Evolutionary conservation across 2,329 filamentous ascomycete species (phyloP).

Genomic region (Xylariales sp.): DNA sequence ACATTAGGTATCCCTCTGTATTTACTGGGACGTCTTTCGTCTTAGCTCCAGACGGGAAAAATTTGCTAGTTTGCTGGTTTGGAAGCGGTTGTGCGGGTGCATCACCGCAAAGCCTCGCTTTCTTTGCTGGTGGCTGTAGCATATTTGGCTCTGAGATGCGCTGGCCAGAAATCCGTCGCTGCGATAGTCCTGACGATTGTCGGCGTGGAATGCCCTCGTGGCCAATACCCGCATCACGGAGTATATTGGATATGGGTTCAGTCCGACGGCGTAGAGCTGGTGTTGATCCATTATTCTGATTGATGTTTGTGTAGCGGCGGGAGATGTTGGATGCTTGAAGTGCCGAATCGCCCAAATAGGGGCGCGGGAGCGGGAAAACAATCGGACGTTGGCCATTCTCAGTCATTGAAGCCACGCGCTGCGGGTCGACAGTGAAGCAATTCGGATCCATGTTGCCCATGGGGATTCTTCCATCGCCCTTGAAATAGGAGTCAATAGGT

Average conservation of each 20-base stretch:
- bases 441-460: slow-evolving; percentile 62
- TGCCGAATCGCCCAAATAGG: slow-evolving; percentile 42
- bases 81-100: slow-evolving; percentile 18
- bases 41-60: slow-evolving; percentile 36
- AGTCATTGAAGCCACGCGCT: slow-evolving; percentile 43
- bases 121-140: slow-evolving; percentile 45
- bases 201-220: slow-evolving; percentile 21
- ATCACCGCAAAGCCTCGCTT: slow-evolving; percentile 50
- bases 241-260: slow-evolving; percentile 44
- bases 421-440: slow-evolving; percentile 50
- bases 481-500: slow-evolving; percentile 53
- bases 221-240: slow-evolving; percentile 22
- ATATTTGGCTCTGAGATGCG: slow-evolving; percentile 6
- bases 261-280: slow-evolving; percentile 45
- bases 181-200: slow-evolving; percentile 13
- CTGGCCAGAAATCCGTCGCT: slow-evolving; percentile 8
- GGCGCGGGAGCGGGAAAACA: slow-evolving; percentile 55
- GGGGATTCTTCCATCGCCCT: slow-evolving; percentile 44
- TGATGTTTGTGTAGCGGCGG: slow-evolving; percentile 23
- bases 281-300: slow-evolving; percentile 29
- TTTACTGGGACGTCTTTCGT: slow-evolving; percentile 24
- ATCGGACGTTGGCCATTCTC: slow-evolving; percentile 46
- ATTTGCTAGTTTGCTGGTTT: slow-evolving; percentile 47
- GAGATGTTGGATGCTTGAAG: slow-evolving; percentile 11
- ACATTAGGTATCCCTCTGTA: slow-evolving; percentile 42